phyloP scores from a whole-genome alignment of 164 flowering plant genomes.

The Vitis vinifera region ASM3070453v1 NC_081811.1:26362501-26363000 shows the following conservation, averaged over 20 bases:
- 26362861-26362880: slow-evolving; percentile 44
- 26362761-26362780: slow-evolving; percentile 55
- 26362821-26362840: slow-evolving; percentile 77
- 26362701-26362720: slow-evolving; percentile 54
- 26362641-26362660: slow-evolving; percentile 51
- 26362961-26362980: slow-evolving; percentile 72
- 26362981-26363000: slow-evolving; percentile 71
- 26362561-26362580: slow-evolving; percentile 51
- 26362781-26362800: slow-evolving; percentile 62
- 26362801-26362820: slow-evolving; percentile 56
- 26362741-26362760: slow-evolving; percentile 54
- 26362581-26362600: slow-evolving; percentile 63
- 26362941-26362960: slow-evolving; percentile 61
- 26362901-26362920: slow-evolving; percentile 36
- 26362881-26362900: slow-evolving; percentile 44
- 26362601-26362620: slow-evolving; percentile 25
- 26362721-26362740: slow-evolving; percentile 61
- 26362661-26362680: slow-evolving; percentile 49
- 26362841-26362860: slow-evolving; percentile 61
- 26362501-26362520: slow-evolving; percentile 72
- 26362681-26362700: slow-evolving; percentile 41
- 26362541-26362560: slow-evolving; percentile 55
- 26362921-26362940: slow-evolving; percentile 45
- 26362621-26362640: slow-evolving; percentile 42
- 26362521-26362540: slow-evolving; percentile 70